These are phyloP conservation scores for Chrysanthemum makinoi DNA, from an alignment of 129 eudicot species.

Conservation along the genomic window DNA sequence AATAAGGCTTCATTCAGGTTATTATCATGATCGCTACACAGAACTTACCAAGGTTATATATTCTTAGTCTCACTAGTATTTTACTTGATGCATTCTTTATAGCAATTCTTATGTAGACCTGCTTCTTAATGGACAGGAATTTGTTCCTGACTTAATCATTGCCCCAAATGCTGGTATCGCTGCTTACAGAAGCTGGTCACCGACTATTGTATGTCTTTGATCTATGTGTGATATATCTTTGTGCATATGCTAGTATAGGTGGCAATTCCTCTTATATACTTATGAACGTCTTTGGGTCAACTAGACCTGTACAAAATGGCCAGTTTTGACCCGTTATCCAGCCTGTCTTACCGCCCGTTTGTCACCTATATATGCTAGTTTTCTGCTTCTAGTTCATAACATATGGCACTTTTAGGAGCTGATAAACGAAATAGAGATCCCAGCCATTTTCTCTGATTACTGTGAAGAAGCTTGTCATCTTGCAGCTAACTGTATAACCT, in stretches of 20 bases:
- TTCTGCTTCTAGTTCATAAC: slow-evolving; percentile 1
- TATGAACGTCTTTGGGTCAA: not conserved
- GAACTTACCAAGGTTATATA: slow-evolving; percentile 62
- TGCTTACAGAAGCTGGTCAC: slow-evolving; percentile 85
- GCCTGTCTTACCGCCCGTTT: too few relatives aligned
- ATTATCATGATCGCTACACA: slow-evolving; percentile 65
- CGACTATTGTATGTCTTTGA: slow-evolving; percentile 65
- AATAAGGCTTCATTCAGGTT: slow-evolving; percentile 67
- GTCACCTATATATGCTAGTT: not conserved
- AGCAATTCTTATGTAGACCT: slow-evolving; percentile 5
- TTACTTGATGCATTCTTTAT: not conserved
- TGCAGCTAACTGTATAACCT: slow-evolving; percentile 61
- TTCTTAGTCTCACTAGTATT: not conserved
- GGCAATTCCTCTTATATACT: not conserved
- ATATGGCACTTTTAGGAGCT: slow-evolving; percentile 51
- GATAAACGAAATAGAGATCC: slow-evolving; percentile 56
- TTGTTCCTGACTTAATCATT: slow-evolving; percentile 62
- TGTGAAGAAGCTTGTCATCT: slow-evolving; percentile 94
- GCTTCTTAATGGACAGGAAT: slow-evolving; percentile 44
- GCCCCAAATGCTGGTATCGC: slow-evolving; percentile 96
- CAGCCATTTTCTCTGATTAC: slow-evolving; percentile 83
- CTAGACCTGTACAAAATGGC: not conserved
- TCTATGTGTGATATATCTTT: not conserved
- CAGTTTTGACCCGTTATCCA: not conserved
- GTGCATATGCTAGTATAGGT: not conserved